Base-by-base conservation (phyloP, 73 alveolate genomes). In the Blepharisma japonicum region DNA sequence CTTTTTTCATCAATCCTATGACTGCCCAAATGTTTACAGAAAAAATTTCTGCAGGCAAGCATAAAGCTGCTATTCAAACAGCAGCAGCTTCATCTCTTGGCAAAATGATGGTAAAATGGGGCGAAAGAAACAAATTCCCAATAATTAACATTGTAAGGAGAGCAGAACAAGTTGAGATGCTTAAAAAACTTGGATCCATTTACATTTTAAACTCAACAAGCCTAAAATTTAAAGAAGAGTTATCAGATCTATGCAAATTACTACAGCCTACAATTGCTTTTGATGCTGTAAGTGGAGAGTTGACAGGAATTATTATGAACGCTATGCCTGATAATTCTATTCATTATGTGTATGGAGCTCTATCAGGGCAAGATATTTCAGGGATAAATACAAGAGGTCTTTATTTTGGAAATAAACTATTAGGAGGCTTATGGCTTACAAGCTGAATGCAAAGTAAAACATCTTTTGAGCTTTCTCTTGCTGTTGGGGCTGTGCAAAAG, bases 251-350 rank as follows among this genome's bases (percentile, higher is more conserved):
- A 9, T 55, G 76, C 55, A 55, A 50, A 27, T 55, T 78, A 55
- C 70, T 83, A 8, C 55, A 74, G 6, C 84, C 95, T 23, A 88
- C 42, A 45, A 86, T 83, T 0, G 78, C 80, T 7, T 78, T 78
- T 39, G 95, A 88, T 39, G 80, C 90, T 45, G 84, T 88, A 11
- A 78, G 87, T 50, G 95, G 92, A 21, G 86, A 78, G 0, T n/a
- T 81, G 70, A 71, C 85, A 14, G 89, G 91, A 0, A 11, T 71
- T 21, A 50, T 88, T 4, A 9, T 77, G 25, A 72, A 82, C n/a
- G 71, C 66, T 6, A 45, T 88, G 79, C 72, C 85, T n/a, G 78
- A 71, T 14, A 56, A 68, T 7, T 61, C 77, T 11, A 21, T 61
- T 61, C 18, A 11, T 21, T 53, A 53, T 53, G 18, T 53, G 68